Base-by-base conservation (phyloP, 1,139 yeast species). In the Meyerozyma sp. region DNA sequence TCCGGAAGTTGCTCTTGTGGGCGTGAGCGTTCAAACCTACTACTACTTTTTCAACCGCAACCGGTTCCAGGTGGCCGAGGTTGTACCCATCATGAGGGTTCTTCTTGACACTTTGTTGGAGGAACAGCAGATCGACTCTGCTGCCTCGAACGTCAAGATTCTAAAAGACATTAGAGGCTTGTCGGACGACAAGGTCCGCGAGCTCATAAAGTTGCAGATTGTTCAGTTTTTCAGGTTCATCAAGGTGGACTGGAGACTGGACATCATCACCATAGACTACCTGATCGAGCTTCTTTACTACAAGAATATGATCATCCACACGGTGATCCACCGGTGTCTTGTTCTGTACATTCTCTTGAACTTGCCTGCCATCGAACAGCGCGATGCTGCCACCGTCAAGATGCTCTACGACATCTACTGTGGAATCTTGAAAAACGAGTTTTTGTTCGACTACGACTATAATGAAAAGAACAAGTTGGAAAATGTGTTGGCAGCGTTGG, bases 261-360 rank as follows among this genome's bases (percentile, higher is more conserved):
- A 66, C 39, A 48, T 49, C 4, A 57, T 73, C 39, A 55, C 50
- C 20, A 58, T 73, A 30, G 60, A 59, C 32, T 67, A 66, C 42
- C 54, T 75, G 8, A 66, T 72, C 49, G 78, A 73, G 52, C 59
- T 73, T 38, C 61, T 73, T 42, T 73, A 69, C 54, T 73, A 72
- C 53, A 73, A 73, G 55, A 73, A 73, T 48, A 61, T 70, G 44
- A 53, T 70, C 10, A 66, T 73, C 35, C 77, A 73, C 53, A 57
- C 69, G 49, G 57, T 71, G 18, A 68, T 73, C 42, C 67, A 66
- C 46, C 60, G 64, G 44, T 66, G 74, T 42, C 58, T 72, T 45
- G 63, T 62, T 2, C 56, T 68, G 39, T 64, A 67, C 46, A 61
- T 70, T 28, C 51, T 72, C 34, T 43, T 56, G 38, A 44, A 52